phyloP scores from a whole-genome alignment of 306 rosid species.

The Glycine tomentella region DNA sequence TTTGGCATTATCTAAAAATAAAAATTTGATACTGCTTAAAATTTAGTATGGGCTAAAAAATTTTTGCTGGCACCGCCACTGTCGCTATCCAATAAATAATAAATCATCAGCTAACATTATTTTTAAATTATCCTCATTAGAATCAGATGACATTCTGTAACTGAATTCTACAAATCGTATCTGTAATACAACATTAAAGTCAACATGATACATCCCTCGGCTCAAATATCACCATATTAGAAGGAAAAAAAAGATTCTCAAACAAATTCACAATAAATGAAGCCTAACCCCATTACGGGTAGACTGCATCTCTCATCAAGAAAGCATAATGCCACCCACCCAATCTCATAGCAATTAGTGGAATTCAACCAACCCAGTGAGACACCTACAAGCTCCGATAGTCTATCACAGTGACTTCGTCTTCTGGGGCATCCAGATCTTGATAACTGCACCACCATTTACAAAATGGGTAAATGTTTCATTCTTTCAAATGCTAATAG shows the following conservation, averaged over 20 bases:
- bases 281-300: too few relatives aligned
- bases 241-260: conserved; percentile 14
- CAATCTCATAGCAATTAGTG: conserved; percentile 18
- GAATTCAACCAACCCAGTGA: not conserved
- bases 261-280: conserved; percentile 26
- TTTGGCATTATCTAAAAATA: too few relatives aligned
- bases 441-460: conserved; percentile 78
- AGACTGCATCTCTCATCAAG: too few relatives aligned
- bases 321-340: not conserved
- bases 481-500: not conserved
- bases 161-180: conserved; percentile 36
- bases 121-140: not conserved
- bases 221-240: not conserved
- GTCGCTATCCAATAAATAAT: conserved; percentile 22
- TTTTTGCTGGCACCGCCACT: too few relatives aligned
- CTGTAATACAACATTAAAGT: conserved; percentile 17
- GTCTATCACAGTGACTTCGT: conserved; percentile 97
- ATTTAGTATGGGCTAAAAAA: too few relatives aligned
- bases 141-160: not conserved
- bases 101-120: not conserved
- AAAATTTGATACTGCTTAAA: too few relatives aligned
- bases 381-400: conserved; percentile 79
- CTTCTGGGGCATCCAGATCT: conserved; percentile 97
- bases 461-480: conserved; percentile 2
- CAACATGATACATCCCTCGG: not conserved